phyloP scores from a whole-genome alignment of 371 early-diverging fungal species.

The Haplosporangium sp. region DNA sequence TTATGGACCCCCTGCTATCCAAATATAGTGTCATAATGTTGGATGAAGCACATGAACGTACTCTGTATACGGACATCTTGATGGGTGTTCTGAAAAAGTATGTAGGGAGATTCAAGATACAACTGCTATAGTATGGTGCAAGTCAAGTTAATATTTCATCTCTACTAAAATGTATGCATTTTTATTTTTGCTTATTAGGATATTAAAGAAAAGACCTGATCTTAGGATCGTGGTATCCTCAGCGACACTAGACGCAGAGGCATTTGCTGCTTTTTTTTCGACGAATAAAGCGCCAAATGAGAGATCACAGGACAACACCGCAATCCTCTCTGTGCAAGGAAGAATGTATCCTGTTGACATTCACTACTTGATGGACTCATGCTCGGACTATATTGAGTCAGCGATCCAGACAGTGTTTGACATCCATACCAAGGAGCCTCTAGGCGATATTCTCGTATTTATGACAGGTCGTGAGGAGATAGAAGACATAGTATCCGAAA shows the following conservation, averaged over 20 bases:
- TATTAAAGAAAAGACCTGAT: constrained; percentile 71
- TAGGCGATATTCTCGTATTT: constrained; percentile 89
- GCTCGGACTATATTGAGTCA: constrained; percentile 74
- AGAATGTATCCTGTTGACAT: constrained; percentile 83
- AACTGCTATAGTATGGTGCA: no score
- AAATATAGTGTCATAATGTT: constrained; percentile 85
- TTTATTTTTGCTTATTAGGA: constrained; percentile 52
- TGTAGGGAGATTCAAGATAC: constrained; percentile 11
- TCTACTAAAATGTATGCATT: no score
- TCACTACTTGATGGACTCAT: constrained; percentile 71
- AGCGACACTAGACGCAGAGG: constrained; percentile 80
- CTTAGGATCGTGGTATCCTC: constrained; percentile 81
- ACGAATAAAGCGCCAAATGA: constrained; percentile 56
- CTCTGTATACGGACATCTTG: constrained; percentile 92
- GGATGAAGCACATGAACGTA: constrained; percentile 98
- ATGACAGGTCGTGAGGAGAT: constrained; percentile 94
- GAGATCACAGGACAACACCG: constrained; percentile 40
- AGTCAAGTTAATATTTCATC: no score
- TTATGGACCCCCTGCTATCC: constrained; percentile 67
- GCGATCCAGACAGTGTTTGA: constrained; percentile 86
- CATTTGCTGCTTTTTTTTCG: constrained; percentile 72
- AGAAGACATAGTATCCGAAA: constrained; percentile 70
- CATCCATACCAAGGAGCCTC: constrained; percentile 78
- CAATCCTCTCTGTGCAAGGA: constrained; percentile 88
- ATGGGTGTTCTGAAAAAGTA: constrained; percentile 86